phyloP scores from a whole-genome alignment of 257 asterid genomes.

The Salvia splendens region DNA sequence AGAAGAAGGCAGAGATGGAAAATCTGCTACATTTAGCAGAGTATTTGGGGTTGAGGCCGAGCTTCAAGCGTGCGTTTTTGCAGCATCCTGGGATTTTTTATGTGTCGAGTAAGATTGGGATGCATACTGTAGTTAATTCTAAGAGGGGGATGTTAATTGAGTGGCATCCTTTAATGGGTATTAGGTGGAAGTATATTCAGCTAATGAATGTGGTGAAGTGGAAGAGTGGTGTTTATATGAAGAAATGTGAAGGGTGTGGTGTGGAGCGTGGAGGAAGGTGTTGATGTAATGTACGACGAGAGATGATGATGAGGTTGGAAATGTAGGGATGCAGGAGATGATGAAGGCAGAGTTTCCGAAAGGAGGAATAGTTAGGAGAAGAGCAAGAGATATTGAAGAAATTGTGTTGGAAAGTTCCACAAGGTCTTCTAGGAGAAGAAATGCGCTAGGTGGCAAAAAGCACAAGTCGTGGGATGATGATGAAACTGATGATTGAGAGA shows the following conservation, averaged over 20 bases:
- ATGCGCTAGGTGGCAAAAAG: constrained; percentile 28
- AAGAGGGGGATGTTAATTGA: constrained; percentile 65
- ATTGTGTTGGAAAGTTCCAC: constrained; percentile 32
- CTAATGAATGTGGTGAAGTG: constrained; percentile 56
- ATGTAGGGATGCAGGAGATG: constrained; percentile 6
- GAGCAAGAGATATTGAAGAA: constrained; percentile 33
- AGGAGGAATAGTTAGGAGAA: constrained; percentile 22
- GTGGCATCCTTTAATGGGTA: constrained; percentile 59
- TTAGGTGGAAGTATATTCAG: constrained; percentile 64
- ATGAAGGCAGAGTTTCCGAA: constrained; percentile 2
- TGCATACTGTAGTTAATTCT: constrained; percentile 62
- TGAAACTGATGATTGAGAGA: constrained; percentile 37
- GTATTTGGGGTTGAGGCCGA: constrained; percentile 76
- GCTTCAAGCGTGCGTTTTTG: constrained; percentile 72
- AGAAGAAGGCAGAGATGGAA: constrained; percentile 81
- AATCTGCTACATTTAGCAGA: constrained; percentile 69
- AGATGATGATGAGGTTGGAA: constrained; percentile 28
- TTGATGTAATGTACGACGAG: constrained; percentile 39
- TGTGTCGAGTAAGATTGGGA: constrained; percentile 67
- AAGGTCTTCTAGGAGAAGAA: constrained; percentile 37
- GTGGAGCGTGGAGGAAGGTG: constrained; percentile 41
- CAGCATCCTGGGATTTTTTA: constrained; percentile 93
- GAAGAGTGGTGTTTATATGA: constrained; percentile 39
- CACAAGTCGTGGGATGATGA: constrained; percentile 4
- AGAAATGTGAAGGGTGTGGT: constrained; percentile 37